phyloP scores from a whole-genome alignment of 176 grass and related monocot genomes.

The Leersia perrieri region DNA sequence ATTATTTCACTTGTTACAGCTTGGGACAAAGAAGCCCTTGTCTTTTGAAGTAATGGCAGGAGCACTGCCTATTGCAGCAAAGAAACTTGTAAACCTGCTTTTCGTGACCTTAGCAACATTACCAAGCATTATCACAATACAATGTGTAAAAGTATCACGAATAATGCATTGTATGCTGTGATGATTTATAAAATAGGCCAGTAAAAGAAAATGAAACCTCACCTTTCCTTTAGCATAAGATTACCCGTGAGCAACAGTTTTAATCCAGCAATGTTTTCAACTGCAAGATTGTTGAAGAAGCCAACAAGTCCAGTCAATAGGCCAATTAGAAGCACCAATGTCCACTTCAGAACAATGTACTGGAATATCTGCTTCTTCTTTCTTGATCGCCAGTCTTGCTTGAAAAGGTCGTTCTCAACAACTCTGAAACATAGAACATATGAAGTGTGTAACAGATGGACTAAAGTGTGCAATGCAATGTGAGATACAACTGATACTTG shows the following conservation, averaged over 20 bases:
- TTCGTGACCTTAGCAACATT: slow-evolving; percentile 1
- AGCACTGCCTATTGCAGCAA: not conserved
- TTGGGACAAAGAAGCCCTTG: not conserved
- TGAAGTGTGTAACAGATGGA: not conserved
- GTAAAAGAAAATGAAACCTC: slow-evolving; percentile 19
- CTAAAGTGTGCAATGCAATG: not conserved
- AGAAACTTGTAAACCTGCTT: not conserved
- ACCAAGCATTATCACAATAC: slow-evolving; percentile 7
- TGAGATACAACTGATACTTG: not conserved
- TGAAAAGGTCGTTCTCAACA: slow-evolving; percentile 90
- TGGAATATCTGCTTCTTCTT: slow-evolving; percentile 80
- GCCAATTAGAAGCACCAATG: slow-evolving; percentile 74
- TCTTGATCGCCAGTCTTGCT: slow-evolving; percentile 85
- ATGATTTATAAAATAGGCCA: not conserved
- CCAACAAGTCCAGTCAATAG: slow-evolving; percentile 64
- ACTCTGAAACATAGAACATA: slow-evolving; percentile 48
- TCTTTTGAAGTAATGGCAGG: not conserved
- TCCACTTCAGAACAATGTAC: slow-evolving; percentile 90
- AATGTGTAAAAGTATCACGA: not conserved
- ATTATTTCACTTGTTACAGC: not conserved
- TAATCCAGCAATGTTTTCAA: slow-evolving; percentile 88
- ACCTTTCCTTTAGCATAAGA: slow-evolving; percentile 73
- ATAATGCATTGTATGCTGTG: not conserved
- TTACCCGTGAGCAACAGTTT: slow-evolving; percentile 62
- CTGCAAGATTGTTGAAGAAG: slow-evolving; percentile 89